A percentile compares a stretch with the other conserved stretches of the same genome.
Evolutionary conservation across 306 rosid genomes (phyloP).

Genomic region (Prunus kanzakura): DNA sequence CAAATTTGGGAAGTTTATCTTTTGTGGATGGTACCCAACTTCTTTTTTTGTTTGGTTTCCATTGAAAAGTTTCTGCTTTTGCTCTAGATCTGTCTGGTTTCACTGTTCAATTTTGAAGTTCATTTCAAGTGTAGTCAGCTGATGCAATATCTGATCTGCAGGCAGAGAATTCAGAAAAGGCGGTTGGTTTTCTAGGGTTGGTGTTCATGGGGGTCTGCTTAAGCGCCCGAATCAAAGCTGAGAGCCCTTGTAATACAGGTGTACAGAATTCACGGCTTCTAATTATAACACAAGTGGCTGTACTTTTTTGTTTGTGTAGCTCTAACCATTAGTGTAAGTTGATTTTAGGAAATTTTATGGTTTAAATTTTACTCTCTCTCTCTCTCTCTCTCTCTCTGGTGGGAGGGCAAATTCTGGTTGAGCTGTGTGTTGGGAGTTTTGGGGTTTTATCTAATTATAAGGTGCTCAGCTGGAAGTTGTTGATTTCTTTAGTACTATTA

Average conservation of each 20-base stretch:
- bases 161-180: constrained; percentile 27
- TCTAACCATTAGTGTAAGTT: too few species aligned
- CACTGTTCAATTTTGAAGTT: constrained; percentile 7
- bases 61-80: constrained; percentile 7
- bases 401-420: not conserved
- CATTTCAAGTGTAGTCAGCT: constrained; percentile 7
- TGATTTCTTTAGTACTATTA: not conserved
- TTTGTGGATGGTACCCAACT: constrained; percentile 7
- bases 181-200: constrained; percentile 12
- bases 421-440: not conserved
- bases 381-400: too few species aligned
- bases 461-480: not conserved
- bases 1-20: not conserved
- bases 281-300: not conserved
- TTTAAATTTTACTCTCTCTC: too few species aligned
- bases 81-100: constrained; percentile 33
- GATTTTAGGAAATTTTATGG: too few species aligned
- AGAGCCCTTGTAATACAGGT: constrained; percentile 47
- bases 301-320: not conserved
- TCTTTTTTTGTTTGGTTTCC: not conserved
- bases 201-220: constrained; percentile 50
- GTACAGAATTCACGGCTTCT: not conserved
- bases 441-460: not conserved
- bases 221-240: constrained; percentile 52
- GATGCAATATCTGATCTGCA: constrained; percentile 23